Evolutionary conservation across 106 monocot genomes (phyloP).

Genomic region (Gastrodia elata): DNA sequence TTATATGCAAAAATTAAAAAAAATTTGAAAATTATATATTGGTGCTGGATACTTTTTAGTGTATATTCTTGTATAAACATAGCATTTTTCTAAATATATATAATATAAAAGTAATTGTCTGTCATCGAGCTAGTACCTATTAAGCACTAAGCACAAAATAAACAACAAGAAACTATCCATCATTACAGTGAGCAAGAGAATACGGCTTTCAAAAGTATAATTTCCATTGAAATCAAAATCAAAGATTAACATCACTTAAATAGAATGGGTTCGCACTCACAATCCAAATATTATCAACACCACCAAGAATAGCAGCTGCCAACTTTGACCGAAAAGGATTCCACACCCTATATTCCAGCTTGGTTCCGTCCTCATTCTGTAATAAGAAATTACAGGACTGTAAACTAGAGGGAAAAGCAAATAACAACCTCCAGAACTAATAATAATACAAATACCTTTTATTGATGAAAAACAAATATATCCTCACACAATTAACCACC

Average conservation of each 20-base stretch:
- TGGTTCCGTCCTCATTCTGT: constrained; percentile 89
- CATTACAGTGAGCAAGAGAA: not conserved
- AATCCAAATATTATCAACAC: constrained; percentile 93
- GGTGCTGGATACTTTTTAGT: no score
- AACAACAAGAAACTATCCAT: not conserved
- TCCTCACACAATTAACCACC: not conserved
- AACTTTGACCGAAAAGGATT: constrained; percentile 95
- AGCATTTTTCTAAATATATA: no score
- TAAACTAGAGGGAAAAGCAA: not conserved
- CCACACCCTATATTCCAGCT: constrained; percentile 88
- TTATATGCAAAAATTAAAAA: no score
- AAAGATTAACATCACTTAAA: not conserved
- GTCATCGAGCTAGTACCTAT: not conserved
- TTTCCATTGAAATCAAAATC: not conserved
- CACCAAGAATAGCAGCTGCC: constrained; percentile 85
- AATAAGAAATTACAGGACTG: not conserved
- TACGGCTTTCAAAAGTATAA: not conserved
- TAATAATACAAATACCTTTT: not conserved
- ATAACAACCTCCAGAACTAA: not conserved
- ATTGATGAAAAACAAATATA: not conserved
- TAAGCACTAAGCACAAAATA: not conserved
- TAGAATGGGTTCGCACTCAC: constrained; percentile 23
- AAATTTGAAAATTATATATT: no score
- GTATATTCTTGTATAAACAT: no score
- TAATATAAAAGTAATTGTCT: no score